Base-by-base conservation (phyloP, 176 grass and related monocot genomes). In the Luzula sylvatica region DNA sequence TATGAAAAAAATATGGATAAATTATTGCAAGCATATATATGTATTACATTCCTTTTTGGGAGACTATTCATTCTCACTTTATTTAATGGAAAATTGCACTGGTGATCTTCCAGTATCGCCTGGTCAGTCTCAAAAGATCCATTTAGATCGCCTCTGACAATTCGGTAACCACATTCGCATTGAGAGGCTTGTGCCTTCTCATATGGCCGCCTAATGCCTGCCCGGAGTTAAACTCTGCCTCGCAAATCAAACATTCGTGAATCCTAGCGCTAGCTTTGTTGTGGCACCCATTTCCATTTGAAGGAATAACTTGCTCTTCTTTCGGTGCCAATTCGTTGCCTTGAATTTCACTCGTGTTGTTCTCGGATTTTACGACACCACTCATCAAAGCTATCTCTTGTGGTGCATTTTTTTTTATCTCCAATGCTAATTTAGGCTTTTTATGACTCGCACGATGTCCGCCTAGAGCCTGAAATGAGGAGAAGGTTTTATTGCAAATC, bases 391-490 rank as follows among this genome's bases (percentile, higher is more conserved):
- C 1, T 13, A 15, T 3, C 38, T 15, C 13, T 49, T 12, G 29
- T 2, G 9, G 4, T 44, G 1, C 45, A n/a, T n/a, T n/a, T 5
- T 55, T 55, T 0, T 72, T 44, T 4, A 60, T 62, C 17, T 25
- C 28, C n/a, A 22, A 53, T 44, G 32, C 38, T 25, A 73, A 16
- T 24, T 79, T 86, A 1, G 80, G 80, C 52, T 90, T 96, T 58
- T 90, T 96, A 74, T 96, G 92, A 77, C 85, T 96, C 20, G 92
- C 78, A 8, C 80, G 84, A 67, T 95, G 90, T 17, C 90, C 90
- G 35, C 90, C 90, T 55, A 89, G 90, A 2, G 90, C 90, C 14
- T 95, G 88, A 77, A 95, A 95, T 44, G 79, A 75, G 41, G 68
- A 59, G 72, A 88, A 95, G 52, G 78, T 72, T 51, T 87, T 94